Evolutionary conservation across 2,329 filamentous ascomycete species (phyloP).

Genomic region (Ascochyta viciae-villosae): DNA sequence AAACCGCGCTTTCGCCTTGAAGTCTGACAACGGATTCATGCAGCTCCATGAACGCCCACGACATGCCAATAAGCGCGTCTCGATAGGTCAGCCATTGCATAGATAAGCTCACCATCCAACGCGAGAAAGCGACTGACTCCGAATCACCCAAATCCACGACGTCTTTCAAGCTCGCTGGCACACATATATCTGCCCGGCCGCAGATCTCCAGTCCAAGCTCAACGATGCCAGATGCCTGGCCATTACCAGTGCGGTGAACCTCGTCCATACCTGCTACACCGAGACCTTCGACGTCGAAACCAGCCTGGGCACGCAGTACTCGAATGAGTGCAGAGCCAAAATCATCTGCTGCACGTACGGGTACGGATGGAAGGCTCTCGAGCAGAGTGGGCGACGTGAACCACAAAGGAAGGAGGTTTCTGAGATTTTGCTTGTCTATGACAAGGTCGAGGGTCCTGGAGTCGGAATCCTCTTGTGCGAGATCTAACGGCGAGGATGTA

Average conservation of each 20-base stretch:
- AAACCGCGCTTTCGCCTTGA: background rate
- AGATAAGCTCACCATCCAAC: constrained; percentile 23
- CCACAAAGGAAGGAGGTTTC: constrained; percentile 49
- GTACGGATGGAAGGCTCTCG: constrained; percentile 47
- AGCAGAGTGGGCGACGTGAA: constrained; percentile 49
- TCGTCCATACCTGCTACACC: constrained; percentile 53
- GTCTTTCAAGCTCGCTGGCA: constrained; percentile 33
- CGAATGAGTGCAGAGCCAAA: constrained; percentile 48
- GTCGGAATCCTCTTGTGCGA: background rate
- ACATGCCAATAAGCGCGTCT: constrained; percentile 42
- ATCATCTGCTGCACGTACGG: constrained; percentile 42
- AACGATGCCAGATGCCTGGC: constrained; percentile 37
- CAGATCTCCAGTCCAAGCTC: constrained; percentile 45
- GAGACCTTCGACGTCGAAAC: constrained; percentile 47
- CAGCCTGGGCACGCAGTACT: constrained; percentile 51
- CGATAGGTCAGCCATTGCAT: constrained; percentile 30
- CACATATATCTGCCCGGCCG: constrained; percentile 15
- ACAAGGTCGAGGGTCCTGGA: background rate
- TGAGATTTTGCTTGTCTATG: constrained; percentile 7
- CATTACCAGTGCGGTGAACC: constrained; percentile 34
- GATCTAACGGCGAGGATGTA: background rate
- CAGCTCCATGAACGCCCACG: constrained; percentile 42
- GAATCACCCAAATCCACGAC: constrained; percentile 25
- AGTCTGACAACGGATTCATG: constrained; percentile 19
- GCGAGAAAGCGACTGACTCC: constrained; percentile 51